Percentiles rank a stretch among this genome's conserved stretches.
Evolutionary conservation across 805 yeast species (phyloP).

Genomic region (Saccharomycopsis schoenii): DNA sequence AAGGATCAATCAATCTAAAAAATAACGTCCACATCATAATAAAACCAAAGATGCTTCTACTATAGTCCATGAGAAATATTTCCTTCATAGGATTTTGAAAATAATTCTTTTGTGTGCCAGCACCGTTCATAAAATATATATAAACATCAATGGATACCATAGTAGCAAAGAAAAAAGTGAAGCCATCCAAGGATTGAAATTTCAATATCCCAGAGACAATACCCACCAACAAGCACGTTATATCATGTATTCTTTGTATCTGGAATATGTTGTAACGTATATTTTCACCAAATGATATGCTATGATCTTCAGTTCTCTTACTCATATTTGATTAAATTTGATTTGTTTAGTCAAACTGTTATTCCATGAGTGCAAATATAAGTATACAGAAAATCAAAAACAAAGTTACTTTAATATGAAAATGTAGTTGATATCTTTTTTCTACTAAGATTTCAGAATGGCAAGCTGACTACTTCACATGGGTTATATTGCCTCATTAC

Average conservation of each 20-base stretch:
- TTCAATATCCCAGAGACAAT: conserved; percentile 11
- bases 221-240: conserved; percentile 9
- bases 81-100: conserved; percentile 13
- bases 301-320: background rate
- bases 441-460: no score
- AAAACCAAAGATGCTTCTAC: conserved; percentile 14
- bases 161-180: conserved; percentile 9
- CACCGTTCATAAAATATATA: conserved; percentile 4
- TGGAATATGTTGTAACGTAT: conserved; percentile 8
- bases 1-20: conserved; percentile 8
- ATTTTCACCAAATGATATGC: conserved; percentile 13
- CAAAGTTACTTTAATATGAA: no score
- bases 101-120: conserved; percentile 6
- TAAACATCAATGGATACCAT: conserved; percentile 8
- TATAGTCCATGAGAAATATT: conserved; percentile 15
- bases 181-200: conserved; percentile 14
- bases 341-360: no score
- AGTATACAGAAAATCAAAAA: no score
- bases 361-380: no score
- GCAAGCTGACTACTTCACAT: no score
- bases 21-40: conserved; percentile 18
- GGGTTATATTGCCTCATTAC: no score
- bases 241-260: conserved; percentile 13
- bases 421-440: no score
- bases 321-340: background rate